Evolutionary conservation across 306 rosid genomes (phyloP).

Genomic region (Potentilla sterilis): DNA sequence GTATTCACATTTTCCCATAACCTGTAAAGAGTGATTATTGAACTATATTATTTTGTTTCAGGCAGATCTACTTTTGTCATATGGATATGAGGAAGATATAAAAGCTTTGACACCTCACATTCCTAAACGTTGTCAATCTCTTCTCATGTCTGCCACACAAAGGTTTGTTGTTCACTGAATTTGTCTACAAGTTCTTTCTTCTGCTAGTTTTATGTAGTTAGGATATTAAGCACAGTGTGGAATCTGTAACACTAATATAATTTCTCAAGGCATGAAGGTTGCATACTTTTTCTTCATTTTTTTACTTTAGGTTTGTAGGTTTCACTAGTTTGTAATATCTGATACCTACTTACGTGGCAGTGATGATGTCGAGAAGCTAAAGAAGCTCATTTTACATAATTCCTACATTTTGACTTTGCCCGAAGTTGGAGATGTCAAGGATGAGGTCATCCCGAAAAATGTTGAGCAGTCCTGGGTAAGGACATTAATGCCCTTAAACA

Average conservation of each 20-base stretch:
- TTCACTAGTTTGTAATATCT: not conserved
- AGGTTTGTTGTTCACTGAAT: constrained; percentile 50
- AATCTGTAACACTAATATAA: not conserved
- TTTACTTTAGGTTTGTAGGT: not conserved
- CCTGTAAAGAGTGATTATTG: not conserved
- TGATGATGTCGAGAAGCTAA: constrained; percentile 85
- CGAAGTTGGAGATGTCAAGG: constrained; percentile 72
- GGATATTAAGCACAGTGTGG: constrained; percentile 21
- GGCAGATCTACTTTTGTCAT: constrained; percentile 96
- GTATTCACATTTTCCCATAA: not conserved
- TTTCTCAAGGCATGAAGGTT: not conserved
- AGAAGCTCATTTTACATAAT: constrained; percentile 89
- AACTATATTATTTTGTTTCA: constrained; percentile 39
- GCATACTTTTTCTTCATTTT: not conserved
- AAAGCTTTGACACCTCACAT: constrained; percentile 73
- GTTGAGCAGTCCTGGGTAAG: constrained; percentile 94
- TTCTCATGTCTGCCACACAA: constrained; percentile 95
- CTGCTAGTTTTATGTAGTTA: not conserved
- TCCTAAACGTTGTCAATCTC: constrained; percentile 89
- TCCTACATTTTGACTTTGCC: constrained; percentile 85
- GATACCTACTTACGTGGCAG: constrained; percentile 40
- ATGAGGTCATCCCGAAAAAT: constrained; percentile 77
- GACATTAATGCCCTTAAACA: not conserved
- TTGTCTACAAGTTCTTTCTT: constrained; percentile 8
- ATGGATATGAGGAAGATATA: constrained; percentile 85